Base-by-base conservation (phyloP, 2,329 filamentous ascomycete species). In the Neocucurbitaria cava region DNA sequence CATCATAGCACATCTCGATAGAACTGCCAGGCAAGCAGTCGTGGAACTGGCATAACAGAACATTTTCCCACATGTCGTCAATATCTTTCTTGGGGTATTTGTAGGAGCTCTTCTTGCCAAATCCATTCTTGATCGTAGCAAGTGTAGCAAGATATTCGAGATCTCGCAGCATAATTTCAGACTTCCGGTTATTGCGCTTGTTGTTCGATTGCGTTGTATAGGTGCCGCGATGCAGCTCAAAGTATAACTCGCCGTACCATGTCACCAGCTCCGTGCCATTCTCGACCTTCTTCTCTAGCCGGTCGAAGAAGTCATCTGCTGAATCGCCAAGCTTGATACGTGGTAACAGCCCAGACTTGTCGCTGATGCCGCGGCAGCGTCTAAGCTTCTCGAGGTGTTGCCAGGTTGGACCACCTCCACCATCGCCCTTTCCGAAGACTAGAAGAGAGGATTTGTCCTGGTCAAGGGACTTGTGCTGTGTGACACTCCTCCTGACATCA, bases 131-230 rank as follows among this genome's bases (percentile, higher is more conserved):
- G 58, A 98, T 79, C 2, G 90, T 95, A 5, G 92, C 92, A 62
- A 96, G 79, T 0, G 95, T 96, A 7, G 93, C 91, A 31, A 98
- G 81, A 61, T 91, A 88, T 76, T 99, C 95, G 50, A 98, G 83
- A 60, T 96, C 91, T 42, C 92, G 89, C 48, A 99, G 83, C 78
- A 96, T 77, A 48, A 90, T 87, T 77, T 99, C 95, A 0, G 91
- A 84, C 71, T 88, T 89, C 49, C 95, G 86, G 74, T 98, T 99
- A 80, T 96, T 94, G 65, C 87, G 87, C 80, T 99, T 99, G 81
- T 96, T 99, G 79, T 97, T 96, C 55, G 93, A 90, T 75, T 98
- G 94, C 0, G 94, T 97, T 3, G 95, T 99, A 78, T 98, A 98
- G 11, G 94, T 98, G 48, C 95, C 95, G 56, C 95, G 90, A 74